These are phyloP conservation scores for Rhodamnia rubescens DNA, from an alignment of 345 rosid genomes.

Conservation along the genomic window DNA sequence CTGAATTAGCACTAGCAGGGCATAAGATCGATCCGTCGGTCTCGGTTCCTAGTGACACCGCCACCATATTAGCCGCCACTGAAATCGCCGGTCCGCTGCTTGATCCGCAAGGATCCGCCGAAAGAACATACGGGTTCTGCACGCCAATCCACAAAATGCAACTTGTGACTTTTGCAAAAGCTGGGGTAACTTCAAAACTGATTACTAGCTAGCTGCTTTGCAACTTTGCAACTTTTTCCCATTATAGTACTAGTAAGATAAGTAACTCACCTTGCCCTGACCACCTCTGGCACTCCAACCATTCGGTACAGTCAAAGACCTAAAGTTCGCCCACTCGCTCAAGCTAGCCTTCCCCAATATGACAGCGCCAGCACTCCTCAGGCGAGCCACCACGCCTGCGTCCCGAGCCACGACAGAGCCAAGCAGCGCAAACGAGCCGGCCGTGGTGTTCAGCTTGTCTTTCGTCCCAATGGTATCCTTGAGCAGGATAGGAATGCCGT, in stretches of 20 bases:
- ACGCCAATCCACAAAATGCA: neutral
- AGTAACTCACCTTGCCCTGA: conserved; percentile 29
- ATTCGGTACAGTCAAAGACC: conserved; percentile 10
- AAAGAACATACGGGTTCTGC: conserved; percentile 14
- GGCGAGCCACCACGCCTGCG: conserved; percentile 32
- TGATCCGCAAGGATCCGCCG: conserved; percentile 6
- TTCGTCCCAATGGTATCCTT: conserved; percentile 48
- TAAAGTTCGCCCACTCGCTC: conserved; percentile 39
- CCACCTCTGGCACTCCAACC: conserved; percentile 44
- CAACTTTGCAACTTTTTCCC: neutral
- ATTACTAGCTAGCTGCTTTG: neutral
- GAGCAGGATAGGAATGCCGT: conserved; percentile 44
- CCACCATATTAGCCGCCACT: conserved; percentile 9
- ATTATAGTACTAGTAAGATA: neutral
- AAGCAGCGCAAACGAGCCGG: conserved; percentile 35
- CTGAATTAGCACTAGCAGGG: conserved; percentile 46
- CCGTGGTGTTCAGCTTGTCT: conserved; percentile 41
- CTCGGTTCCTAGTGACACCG: conserved; percentile 65
- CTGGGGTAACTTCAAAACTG: neutral
- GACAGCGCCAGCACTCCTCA: conserved; percentile 41
- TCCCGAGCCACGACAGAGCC: conserved; percentile 31
- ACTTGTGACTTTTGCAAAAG: neutral
- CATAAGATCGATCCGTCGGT: conserved; percentile 65
- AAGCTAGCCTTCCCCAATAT: conserved; percentile 50
- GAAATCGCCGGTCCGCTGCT: conserved; percentile 10